phyloP scores from a whole-genome alignment of 2,329 filamentous ascomycete species.

The Cladosporium sp. region DNA sequence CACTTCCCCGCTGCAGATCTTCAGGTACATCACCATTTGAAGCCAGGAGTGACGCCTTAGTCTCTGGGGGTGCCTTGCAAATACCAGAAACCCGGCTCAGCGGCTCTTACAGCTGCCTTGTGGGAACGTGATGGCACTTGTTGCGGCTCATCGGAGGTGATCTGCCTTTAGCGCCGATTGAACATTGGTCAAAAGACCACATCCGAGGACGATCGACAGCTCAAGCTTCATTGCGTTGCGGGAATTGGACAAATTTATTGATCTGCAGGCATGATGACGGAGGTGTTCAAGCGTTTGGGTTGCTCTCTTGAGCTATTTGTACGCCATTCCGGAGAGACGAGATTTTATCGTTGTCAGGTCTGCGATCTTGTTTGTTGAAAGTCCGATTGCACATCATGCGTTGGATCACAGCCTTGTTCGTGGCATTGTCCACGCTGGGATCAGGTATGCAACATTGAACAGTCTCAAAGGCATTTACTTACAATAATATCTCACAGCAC shows the following conservation, averaged over 20 bases:
- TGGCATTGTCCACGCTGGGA: background rate
- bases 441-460: background rate
- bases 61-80: background rate
- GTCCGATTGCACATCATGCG: background rate
- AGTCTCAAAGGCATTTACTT: background rate
- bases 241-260: background rate
- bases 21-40: background rate
- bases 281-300: too few relatives aligned
- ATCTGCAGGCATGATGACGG: background rate
- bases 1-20: constrained; percentile 9
- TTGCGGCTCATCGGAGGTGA: background rate
- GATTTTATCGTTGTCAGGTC: background rate
- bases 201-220: background rate
- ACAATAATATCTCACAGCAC: constrained; percentile 9
- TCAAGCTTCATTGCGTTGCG: background rate
- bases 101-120: constrained; percentile 8
- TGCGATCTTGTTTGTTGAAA: background rate
- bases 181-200: background rate
- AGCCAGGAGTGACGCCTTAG: background rate
- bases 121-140: background rate
- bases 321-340: background rate
- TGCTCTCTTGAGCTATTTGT: background rate
- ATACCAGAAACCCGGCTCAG: background rate
- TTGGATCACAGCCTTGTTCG: background rate
- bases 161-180: background rate